Evolutionary conservation across 2,329 filamentous ascomycete species (phyloP).

Genomic region (Cordyceps pruinosa): DNA sequence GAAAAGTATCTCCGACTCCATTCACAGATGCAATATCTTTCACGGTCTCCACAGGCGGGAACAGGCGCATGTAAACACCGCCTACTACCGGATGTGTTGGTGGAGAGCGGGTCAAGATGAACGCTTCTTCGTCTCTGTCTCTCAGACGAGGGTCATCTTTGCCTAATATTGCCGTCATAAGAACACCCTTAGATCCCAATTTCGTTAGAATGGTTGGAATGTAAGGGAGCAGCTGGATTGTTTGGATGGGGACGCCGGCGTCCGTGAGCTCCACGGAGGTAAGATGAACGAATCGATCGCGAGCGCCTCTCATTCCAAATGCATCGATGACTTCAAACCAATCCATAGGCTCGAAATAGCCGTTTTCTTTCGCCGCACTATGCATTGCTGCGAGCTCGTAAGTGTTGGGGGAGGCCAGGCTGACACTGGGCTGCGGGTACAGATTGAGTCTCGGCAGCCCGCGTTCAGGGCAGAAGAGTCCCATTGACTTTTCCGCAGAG

Average conservation of each 20-base stretch:
- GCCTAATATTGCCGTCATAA: constrained; percentile 65
- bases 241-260: constrained; percentile 74
- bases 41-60: constrained; percentile 60
- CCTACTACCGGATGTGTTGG: constrained; percentile 50
- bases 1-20: constrained; percentile 87
- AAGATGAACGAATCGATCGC: constrained; percentile 64
- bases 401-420: constrained; percentile 75
- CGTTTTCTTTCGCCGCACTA: constrained; percentile 55
- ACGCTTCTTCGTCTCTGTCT: constrained; percentile 55
- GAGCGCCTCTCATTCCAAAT: constrained; percentile 67
- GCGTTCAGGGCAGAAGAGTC: constrained; percentile 51
- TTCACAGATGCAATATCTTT: constrained; percentile 81
- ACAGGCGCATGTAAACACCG: constrained; percentile 74
- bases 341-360: constrained; percentile 58
- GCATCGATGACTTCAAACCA: constrained; percentile 81
- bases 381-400: constrained; percentile 80
- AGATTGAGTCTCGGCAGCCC: constrained; percentile 35
- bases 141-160: constrained; percentile 61
- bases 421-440: constrained; percentile 58
- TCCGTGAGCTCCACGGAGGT: constrained; percentile 64
- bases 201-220: constrained; percentile 82
- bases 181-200: constrained; percentile 66
- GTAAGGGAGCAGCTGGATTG: constrained; percentile 78
- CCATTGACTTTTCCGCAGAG: constrained; percentile 68
- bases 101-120: constrained; percentile 60